Evolutionary conservation across 2,329 filamentous ascomycete genomes (phyloP).

Genomic region (Pseudopithomyces maydicus): DNA sequence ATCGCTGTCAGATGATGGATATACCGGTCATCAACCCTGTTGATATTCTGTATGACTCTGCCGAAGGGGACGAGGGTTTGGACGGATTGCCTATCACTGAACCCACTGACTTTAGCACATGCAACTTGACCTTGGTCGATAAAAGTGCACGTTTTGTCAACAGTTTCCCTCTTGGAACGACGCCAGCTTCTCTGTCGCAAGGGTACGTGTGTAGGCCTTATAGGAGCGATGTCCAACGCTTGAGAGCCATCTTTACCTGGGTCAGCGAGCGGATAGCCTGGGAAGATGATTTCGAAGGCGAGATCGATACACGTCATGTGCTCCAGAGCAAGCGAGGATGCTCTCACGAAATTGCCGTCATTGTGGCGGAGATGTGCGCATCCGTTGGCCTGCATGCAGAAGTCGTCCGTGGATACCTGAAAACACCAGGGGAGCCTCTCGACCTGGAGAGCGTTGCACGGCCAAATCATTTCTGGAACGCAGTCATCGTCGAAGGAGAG

Average conservation of each 20-base stretch:
- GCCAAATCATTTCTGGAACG: constrained; percentile 98
- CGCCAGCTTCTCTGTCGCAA: constrained; percentile 80
- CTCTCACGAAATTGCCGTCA: constrained; percentile 83
- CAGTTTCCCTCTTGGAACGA: constrained; percentile 80
- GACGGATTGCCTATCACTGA: constrained; percentile 84
- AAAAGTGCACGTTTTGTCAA: constrained; percentile 93
- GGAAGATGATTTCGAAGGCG: constrained; percentile 93
- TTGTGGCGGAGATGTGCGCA: constrained; percentile 92
- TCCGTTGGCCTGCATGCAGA: constrained; percentile 89
- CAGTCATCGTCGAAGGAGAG: constrained; percentile 87
- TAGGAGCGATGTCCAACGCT: constrained; percentile 87
- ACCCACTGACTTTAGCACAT: constrained; percentile 77
- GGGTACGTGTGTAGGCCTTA: constrained; percentile 94
- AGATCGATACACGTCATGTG: constrained; percentile 80
- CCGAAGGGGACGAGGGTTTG: constrained; percentile 87
- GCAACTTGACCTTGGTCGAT: constrained; percentile 87
- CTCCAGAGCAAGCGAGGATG: constrained; percentile 84
- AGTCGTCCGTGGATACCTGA: constrained; percentile 86
- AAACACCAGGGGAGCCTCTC: constrained; percentile 75
- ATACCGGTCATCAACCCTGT: constrained; percentile 86
- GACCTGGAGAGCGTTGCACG: constrained; percentile 83
- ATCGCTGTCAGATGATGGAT: constrained; percentile 94
- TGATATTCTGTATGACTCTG: constrained; percentile 81
- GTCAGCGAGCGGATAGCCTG: constrained; percentile 92
- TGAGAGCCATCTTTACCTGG: constrained; percentile 97